phyloP scores from a whole-genome alignment of 2,329 filamentous ascomycete species.

The Cordyceps tenuipes region DNA sequence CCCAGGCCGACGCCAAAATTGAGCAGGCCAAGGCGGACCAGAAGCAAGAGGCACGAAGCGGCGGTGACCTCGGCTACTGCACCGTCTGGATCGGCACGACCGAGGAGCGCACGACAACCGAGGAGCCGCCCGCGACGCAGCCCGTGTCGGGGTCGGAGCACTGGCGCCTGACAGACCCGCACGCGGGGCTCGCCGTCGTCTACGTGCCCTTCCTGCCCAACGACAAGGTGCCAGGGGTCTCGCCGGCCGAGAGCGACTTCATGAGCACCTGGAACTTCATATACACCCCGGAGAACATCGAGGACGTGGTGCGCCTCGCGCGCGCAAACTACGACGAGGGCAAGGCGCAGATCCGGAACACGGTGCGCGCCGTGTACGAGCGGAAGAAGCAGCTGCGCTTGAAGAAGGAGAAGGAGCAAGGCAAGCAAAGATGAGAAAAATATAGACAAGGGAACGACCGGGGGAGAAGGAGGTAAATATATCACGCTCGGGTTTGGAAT shows the following conservation, averaged over 20 bases:
- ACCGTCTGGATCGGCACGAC: conserved; percentile 91
- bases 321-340: conserved; percentile 82
- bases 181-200: conserved; percentile 79
- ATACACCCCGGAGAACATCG: conserved; percentile 84
- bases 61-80: conserved; percentile 73
- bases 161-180: conserved; percentile 59
- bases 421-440: conserved; percentile 29
- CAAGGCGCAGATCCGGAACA: conserved; percentile 64
- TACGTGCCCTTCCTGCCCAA: conserved; percentile 90
- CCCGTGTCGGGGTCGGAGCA: conserved; percentile 54
- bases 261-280: conserved; percentile 98
- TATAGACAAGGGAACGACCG: background rate
- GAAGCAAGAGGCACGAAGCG: conserved; percentile 21
- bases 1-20: conserved; percentile 57
- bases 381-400: conserved; percentile 67
- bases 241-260: conserved; percentile 75
- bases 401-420: conserved; percentile 33
- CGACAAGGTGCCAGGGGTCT: conserved; percentile 67
- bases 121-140: conserved; percentile 43
- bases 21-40: conserved; percentile 48
- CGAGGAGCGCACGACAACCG: conserved; percentile 55
- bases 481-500: background rate
- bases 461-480: background rate
- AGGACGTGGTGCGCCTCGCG: conserved; percentile 73
- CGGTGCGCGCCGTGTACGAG: conserved; percentile 85